Evolutionary conservation across 2,329 filamentous ascomycete genomes (phyloP).

Genomic region (Fusarium tupiense): DNA sequence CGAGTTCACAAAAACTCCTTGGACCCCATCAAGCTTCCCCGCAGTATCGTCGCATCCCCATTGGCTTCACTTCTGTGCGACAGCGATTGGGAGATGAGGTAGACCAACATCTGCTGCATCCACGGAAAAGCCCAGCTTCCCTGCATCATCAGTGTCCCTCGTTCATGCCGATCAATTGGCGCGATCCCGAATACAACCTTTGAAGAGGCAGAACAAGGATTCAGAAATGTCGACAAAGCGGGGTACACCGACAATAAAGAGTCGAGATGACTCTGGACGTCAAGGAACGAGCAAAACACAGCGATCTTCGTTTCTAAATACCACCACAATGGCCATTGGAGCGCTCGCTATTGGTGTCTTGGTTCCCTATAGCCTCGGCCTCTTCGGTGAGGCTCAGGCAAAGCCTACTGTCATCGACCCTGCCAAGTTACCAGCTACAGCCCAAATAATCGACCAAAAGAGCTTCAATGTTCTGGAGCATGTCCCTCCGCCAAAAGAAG

Average conservation of each 20-base stretch:
- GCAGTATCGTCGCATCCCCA: not conserved
- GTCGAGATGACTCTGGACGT: not conserved
- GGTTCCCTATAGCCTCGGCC: not conserved
- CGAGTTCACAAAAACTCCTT: not conserved
- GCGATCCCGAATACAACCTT: not conserved
- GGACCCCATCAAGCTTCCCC: not conserved
- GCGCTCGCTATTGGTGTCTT: not conserved
- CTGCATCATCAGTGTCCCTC: not conserved
- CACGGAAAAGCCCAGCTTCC: not conserved
- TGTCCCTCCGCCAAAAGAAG: conserved; percentile 23
- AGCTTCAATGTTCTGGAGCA: conserved; percentile 34
- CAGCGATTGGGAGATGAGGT: not conserved
- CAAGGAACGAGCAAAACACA: not conserved
- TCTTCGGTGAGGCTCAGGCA: not conserved
- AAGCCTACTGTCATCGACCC: not conserved
- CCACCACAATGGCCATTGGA: not conserved
- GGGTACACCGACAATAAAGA: conserved; percentile 4
- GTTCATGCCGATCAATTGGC: not conserved
- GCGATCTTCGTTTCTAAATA: not conserved
- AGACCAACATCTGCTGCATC: not conserved
- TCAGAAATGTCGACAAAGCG: conserved; percentile 15
- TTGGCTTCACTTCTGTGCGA: not conserved
- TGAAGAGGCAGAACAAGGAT: not conserved
- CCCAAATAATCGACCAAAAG: conserved; percentile 39
- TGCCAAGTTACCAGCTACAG: conserved; percentile 16